These are phyloP conservation scores for Mesembryanthemum crystallinum DNA, from an alignment of 148 eudicot species.

Conservation along the genomic window DNA sequence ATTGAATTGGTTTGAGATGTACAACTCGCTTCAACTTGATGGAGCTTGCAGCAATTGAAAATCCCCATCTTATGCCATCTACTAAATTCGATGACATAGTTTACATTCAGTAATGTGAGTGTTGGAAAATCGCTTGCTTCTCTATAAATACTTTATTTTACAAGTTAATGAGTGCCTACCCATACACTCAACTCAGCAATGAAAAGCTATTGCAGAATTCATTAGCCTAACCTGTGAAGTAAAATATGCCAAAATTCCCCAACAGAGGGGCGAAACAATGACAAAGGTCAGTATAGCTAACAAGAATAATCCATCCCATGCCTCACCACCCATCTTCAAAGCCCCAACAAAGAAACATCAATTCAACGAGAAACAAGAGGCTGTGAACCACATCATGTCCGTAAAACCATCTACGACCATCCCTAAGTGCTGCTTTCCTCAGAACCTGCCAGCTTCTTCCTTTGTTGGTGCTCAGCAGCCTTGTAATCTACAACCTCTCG, in stretches of 20 bases:
- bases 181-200: conserved; percentile 5
- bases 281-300: conserved; percentile 7
- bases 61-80: background rate
- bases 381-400: background rate
- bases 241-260: conserved; percentile 15
- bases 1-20: too few relatives aligned
- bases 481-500: conserved; percentile 96
- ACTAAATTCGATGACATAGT: background rate
- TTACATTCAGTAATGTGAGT: background rate
- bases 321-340: background rate
- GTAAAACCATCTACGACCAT: conserved; percentile 8
- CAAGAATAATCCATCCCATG: background rate
- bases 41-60: too few relatives aligned
- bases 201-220: background rate
- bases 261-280: conserved; percentile 21
- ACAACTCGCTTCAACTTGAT: too few relatives aligned
- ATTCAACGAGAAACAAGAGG: background rate
- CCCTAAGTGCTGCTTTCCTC: conserved; percentile 24
- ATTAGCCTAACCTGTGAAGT: conserved; percentile 12
- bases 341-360: conserved; percentile 7
- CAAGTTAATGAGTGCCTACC: background rate
- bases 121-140: background rate
- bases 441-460: conserved; percentile 58
- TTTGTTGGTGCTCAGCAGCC: conserved; percentile 95
- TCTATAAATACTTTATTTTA: conserved; percentile 21